Conservation (phyloP, 2,329 filamentous ascomycete genomes). For the Lecanoromycetidae sp. region DNA sequence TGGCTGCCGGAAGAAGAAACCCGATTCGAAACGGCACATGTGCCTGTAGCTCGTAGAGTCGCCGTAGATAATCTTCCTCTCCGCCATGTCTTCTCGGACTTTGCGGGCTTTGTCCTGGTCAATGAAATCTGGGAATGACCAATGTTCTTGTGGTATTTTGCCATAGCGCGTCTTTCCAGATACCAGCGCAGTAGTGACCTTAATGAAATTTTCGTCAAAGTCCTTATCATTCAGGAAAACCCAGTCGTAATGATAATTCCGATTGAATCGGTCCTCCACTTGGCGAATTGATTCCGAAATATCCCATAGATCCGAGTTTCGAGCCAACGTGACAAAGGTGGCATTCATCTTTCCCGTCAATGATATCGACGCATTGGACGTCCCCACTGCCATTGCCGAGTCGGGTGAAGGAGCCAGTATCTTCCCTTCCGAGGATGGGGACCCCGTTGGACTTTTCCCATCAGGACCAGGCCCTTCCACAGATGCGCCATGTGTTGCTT, state of each 20-base stretch:
- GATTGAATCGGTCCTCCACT: constrained; percentile 96
- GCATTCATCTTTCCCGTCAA: constrained; percentile 76
- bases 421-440: constrained; percentile 9
- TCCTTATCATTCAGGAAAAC: constrained; percentile 95
- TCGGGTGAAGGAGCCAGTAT: constrained; percentile 22
- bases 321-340: constrained; percentile 89
- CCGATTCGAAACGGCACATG: constrained; percentile 98
- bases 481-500: neutral
- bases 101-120: constrained; percentile 86
- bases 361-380: constrained; percentile 8
- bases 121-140: constrained; percentile 93
- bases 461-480: too few species aligned
- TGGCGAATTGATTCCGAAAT: constrained; percentile 92
- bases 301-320: constrained; percentile 91
- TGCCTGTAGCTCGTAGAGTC: constrained; percentile 95
- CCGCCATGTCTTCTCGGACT: constrained; percentile 86
- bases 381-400: constrained; percentile 12
- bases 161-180: constrained; percentile 89
- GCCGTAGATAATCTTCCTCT: constrained; percentile 94
- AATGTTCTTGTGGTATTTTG: constrained; percentile 79
- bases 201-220: constrained; percentile 88
- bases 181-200: constrained; percentile 75
- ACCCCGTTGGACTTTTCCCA: neutral
- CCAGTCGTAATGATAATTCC: constrained; percentile 96
- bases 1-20: constrained; percentile 95